phyloP scores from a whole-genome alignment of 208 protist genomes.

The Trypanosomatidae sp. region DNA sequence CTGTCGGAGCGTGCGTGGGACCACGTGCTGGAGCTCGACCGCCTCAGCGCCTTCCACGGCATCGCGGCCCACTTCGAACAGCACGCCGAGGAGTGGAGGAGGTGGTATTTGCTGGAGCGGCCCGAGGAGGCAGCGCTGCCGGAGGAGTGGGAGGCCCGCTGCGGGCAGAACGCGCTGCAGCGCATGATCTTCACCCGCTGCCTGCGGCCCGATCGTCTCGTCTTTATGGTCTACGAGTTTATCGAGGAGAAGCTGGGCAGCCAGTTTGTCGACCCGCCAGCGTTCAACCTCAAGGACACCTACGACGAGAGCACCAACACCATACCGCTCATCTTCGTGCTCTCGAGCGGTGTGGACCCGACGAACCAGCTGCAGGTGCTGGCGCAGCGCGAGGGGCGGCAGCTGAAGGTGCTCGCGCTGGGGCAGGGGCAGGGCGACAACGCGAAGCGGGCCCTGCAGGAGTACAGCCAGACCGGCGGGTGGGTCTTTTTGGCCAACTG shows the following conservation, averaged over 20 bases:
- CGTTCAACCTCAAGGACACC: conserved; percentile 96
- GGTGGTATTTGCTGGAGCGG: conserved; percentile 93
- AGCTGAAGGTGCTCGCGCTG: conserved; percentile 94
- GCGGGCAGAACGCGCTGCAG: conserved; percentile 93
- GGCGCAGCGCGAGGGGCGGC: conserved; percentile 75
- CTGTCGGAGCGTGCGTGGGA: conserved; percentile 96
- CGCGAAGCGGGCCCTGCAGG: conserved; percentile 92
- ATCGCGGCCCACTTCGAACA: conserved; percentile 96
- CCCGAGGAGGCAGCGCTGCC: conserved; percentile 96
- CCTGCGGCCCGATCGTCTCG: conserved; percentile 97
- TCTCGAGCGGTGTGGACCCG: conserved; percentile 98
- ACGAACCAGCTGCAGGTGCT: conserved; percentile 92
- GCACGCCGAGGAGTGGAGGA: conserved; percentile 91
- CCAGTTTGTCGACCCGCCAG: conserved; percentile 96
- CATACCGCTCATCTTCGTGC: conserved; percentile 98
- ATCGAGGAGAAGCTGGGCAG: conserved; percentile 93
- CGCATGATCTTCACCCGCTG: conserved; percentile 97
- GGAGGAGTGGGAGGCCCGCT: conserved; percentile 94
- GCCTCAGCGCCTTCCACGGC: conserved; percentile 95
- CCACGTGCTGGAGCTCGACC: conserved; percentile 97
- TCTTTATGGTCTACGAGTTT: conserved; percentile 97
- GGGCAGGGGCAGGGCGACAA: conserved; percentile 97
- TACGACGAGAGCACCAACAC: conserved; percentile 92
- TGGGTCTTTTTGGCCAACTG: conserved; percentile 99
- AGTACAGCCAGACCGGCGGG: conserved; percentile 92